Conservation (phyloP, 805 yeast species). For the Hermanozyma aechmeae region DNA sequence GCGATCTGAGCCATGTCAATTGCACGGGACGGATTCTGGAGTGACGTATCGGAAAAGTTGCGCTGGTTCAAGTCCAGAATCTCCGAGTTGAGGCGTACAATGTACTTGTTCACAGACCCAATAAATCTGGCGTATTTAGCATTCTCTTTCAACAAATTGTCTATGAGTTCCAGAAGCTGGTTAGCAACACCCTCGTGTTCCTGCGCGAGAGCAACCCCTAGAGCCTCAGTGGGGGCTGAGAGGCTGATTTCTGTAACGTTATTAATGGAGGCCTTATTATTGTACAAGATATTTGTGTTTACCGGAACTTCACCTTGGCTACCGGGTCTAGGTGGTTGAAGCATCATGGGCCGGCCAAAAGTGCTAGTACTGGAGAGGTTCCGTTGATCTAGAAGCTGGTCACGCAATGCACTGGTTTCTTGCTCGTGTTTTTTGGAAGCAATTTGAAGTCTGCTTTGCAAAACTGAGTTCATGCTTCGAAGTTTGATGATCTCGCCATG, state of each 20-base stretch:
- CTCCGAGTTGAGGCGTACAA: conserved; percentile 16
- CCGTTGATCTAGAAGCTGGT: conserved; percentile 24
- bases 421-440: no score
- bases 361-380: conserved; percentile 18
- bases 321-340: conserved; percentile 1
- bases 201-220: conserved; percentile 9
- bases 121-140: conserved; percentile 24
- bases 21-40: conserved; percentile 24
- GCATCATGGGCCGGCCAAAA: conserved; percentile 16
- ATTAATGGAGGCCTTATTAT: conserved; percentile 24
- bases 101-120: conserved; percentile 18
- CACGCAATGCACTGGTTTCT: no score
- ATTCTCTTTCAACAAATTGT: conserved; percentile 27
- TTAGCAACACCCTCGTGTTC: conserved; percentile 25
- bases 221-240: no score
- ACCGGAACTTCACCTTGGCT: conserved; percentile 1
- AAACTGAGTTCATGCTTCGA: no score
- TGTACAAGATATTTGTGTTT: conserved; percentile 17
- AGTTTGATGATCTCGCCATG: no score
- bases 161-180: conserved; percentile 25
- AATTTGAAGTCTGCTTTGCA: no score
- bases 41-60: conserved; percentile 1
- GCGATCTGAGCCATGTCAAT: conserved; percentile 16
- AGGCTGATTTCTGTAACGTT: no score
- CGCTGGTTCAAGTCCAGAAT: conserved; percentile 11